phyloP scores from a whole-genome alignment of 2,329 filamentous ascomycete species.

The Chrysoporthe puriensis region DNA sequence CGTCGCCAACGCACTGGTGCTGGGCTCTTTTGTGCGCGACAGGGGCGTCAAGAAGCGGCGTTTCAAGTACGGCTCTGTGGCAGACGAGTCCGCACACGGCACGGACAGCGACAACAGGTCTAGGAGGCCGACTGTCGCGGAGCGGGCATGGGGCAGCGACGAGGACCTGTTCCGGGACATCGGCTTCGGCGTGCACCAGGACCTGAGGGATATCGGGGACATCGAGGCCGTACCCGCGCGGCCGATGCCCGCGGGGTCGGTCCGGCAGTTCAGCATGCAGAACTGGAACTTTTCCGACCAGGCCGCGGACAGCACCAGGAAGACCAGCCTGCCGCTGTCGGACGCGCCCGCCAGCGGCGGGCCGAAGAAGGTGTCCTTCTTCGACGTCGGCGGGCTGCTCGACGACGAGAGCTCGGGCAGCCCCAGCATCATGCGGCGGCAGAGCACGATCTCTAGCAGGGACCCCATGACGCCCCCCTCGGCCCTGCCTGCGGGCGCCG shows the following conservation, averaged over 20 bases:
- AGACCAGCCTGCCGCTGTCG: constrained; percentile 36
- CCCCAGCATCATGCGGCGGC: constrained; percentile 37
- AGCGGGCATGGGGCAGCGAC: constrained; percentile 83
- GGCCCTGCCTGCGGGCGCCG: constrained; percentile 48
- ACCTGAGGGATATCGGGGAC: constrained; percentile 47
- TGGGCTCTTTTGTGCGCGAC: constrained; percentile 91
- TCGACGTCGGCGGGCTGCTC: constrained; percentile 80
- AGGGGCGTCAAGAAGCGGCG: constrained; percentile 87
- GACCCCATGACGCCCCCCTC: constrained; percentile 44
- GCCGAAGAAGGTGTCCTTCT: constrained; percentile 73
- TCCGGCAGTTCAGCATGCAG: constrained; percentile 37
- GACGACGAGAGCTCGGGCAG: constrained; percentile 43
- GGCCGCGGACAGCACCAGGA: constrained; percentile 34
- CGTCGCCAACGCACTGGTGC: constrained; percentile 84
- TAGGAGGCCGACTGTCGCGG: constrained; percentile 51
- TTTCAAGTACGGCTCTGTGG: constrained; percentile 68
- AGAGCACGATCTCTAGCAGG: constrained; percentile 48
- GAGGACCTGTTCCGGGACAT: constrained; percentile 84
- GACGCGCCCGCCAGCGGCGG: constrained; percentile 45
- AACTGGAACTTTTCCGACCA: constrained; percentile 54
- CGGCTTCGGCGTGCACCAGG: constrained; percentile 67
- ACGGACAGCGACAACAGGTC: constrained; percentile 65
- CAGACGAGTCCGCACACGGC: constrained; percentile 33
- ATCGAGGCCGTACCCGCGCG: constrained; percentile 32
- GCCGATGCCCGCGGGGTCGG: constrained; percentile 41